Conservation (phyloP, 371 early-diverging fungal species). For the Chytridiales sp. region DNA sequence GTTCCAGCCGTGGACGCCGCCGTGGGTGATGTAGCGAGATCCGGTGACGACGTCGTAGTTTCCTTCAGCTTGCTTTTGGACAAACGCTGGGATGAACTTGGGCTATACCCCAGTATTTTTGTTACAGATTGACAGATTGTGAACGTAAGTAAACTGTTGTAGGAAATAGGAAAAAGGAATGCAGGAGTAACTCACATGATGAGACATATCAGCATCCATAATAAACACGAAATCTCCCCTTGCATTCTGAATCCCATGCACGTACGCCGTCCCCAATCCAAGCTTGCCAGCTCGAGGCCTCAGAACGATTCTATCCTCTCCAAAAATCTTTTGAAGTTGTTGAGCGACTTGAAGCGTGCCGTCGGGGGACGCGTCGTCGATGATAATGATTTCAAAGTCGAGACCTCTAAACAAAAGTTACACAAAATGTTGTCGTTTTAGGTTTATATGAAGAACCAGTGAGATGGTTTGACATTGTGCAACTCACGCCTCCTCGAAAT, state of each 20-base stretch:
- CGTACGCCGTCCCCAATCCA: slow-evolving; percentile 94
- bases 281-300: slow-evolving; percentile 95
- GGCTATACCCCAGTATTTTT: too few relatives aligned
- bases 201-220: slow-evolving; percentile 99
- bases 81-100: slow-evolving; percentile 95
- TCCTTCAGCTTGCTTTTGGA: slow-evolving; percentile 75
- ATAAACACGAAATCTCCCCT: slow-evolving; percentile 95
- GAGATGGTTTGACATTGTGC: not conserved
- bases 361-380: slow-evolving; percentile 99
- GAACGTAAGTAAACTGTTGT: not conserved
- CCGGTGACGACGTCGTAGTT: slow-evolving; percentile 95
- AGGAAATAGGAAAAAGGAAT: not conserved
- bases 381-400: slow-evolving; percentile 95
- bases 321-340: slow-evolving; percentile 82
- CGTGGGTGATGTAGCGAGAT: slow-evolving; percentile 86
- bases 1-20: slow-evolving; percentile 99
- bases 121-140: not conserved
- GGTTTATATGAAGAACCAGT: too few relatives aligned
- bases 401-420: slow-evolving; percentile 46
- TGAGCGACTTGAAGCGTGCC: slow-evolving; percentile 94
- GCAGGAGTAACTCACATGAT: slow-evolving; percentile 72
- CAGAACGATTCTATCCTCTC: slow-evolving; percentile 82
- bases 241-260: slow-evolving; percentile 91
- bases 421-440: not conserved
- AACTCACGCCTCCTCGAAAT: slow-evolving; percentile 74